These are phyloP conservation scores for Corylus americana DNA, from an alignment of 306 rosid species.

Conservation along the genomic window DNA sequence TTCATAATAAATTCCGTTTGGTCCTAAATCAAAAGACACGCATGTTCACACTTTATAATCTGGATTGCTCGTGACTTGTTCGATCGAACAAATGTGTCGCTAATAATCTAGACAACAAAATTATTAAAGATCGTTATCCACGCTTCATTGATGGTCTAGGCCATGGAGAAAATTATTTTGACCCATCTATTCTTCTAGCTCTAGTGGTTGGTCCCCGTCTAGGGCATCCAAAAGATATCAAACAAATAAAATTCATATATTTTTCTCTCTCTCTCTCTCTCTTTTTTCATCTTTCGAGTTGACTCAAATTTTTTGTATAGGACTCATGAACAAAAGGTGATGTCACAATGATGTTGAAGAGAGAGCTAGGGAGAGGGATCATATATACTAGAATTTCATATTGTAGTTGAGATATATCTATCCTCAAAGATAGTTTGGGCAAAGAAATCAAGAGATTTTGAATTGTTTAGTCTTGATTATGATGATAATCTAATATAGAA, in stretches of 20 bases:
- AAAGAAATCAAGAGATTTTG: conserved; percentile 16
- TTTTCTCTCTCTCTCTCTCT: neutral
- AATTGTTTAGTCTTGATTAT: conserved; percentile 22
- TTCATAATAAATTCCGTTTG: conserved; percentile 19
- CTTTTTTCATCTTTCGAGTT: neutral
- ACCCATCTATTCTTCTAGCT: neutral
- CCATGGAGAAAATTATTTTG: no score
- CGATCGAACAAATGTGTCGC: no score
- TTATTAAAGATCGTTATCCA: no score
- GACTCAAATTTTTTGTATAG: neutral
- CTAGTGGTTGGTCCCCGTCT: neutral
- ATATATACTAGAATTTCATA: neutral
- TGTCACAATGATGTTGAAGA: conserved; percentile 35
- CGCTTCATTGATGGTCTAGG: no score
- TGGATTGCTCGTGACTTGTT: no score
- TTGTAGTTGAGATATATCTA: conserved; percentile 13
- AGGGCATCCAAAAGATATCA: neutral
- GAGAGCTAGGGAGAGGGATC: neutral
- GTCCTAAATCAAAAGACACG: no score
- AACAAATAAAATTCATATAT: neutral
- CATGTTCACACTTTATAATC: no score
- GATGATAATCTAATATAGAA: conserved; percentile 36
- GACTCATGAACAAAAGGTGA: conserved; percentile 26
- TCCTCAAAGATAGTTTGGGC: conserved; percentile 21
- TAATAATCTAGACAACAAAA: no score